Evolutionary conservation across 169 alveolate species (phyloP), one percentile per base, ranked within the genome.

Genomic region (Haemoproteus tartakovskyi): DNA sequence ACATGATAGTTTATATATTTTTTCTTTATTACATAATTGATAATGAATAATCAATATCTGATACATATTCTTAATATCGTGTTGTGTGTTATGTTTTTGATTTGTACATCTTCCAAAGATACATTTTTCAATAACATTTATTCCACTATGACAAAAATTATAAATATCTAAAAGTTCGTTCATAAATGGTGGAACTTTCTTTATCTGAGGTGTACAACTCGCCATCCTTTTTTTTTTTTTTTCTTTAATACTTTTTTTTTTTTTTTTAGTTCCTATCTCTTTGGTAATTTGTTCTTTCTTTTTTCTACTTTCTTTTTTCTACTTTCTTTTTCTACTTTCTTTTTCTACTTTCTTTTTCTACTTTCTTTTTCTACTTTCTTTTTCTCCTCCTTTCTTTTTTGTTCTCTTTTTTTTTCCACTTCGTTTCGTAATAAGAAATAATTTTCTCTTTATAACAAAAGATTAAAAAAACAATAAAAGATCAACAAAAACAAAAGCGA

Each of bases 101-200:
- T 18, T 18, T 37, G 59, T 56, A 40, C 30, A 19, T 24, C 38
- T 74, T 9, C 54, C 84, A 50, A 74, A 74, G 2, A 45, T 27
- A 26, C 84, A 74, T 14, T 29, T 74, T 12, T 74, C 84, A 5
- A 74, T 74, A 19, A 19, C 50, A 24, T 74, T 74, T 27, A 38
- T 21, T 18, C 84, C 84, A 11, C 78, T n/a, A 50, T 43, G 40
- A 24, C 84, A 74, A 21, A 56, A 57, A 33, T 74, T 74, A 30
- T 57, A 54, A 2, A 52, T 50, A 16, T 74, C 84, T 50, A 43
- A 74, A 18, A 74, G 60, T 16, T 74, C 78, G 26, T 45, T 54
- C 84, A 74, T 74, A 27, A 74, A 74, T 8, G 84, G 84, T 1
- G 84, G 84, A 2, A 74, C 22, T 48, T 56, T 74, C 22, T n/a